Conservation (phyloP, 139 green algal genomes). For the Tetraselmis chui region DNA sequence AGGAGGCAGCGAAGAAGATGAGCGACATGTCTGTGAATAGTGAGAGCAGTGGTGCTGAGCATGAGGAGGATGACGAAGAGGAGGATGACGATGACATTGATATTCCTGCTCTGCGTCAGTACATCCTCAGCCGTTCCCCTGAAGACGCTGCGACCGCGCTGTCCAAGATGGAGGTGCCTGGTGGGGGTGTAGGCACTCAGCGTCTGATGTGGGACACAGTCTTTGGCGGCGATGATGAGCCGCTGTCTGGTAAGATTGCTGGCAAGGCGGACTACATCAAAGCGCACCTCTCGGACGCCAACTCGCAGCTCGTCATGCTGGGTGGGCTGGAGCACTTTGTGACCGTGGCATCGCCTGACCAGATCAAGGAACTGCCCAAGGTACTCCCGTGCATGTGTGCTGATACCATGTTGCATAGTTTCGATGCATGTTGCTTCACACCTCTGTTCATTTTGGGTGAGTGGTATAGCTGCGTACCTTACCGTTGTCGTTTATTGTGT, state of each 20-base stretch:
- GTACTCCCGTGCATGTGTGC: no score
- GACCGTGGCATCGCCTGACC: neutral
- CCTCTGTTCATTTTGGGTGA: no score
- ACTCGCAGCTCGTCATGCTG: neutral
- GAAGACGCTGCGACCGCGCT: neutral
- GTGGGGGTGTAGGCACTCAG: neutral
- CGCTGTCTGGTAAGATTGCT: neutral
- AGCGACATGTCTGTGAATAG: neutral
- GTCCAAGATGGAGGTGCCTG: neutral
- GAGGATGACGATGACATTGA: neutral
- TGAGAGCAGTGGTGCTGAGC: neutral
- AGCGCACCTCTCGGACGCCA: neutral
- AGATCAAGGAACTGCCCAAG: neutral
- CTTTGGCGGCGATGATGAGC: neutral
- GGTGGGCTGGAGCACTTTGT: neutral
- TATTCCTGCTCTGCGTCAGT: neutral
- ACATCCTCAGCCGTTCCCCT: neutral
- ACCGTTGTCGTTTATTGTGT: no score
- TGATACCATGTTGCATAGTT: no score
- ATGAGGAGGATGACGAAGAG: neutral
- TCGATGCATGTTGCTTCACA: no score
- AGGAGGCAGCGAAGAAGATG: neutral
- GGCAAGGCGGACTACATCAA: neutral
- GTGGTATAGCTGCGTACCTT: no score
- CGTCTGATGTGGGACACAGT: neutral